These are phyloP conservation scores for Collybia sp. DNA, from an alignment of 768 basidiomycete genomes.

Conservation along the genomic window DNA sequence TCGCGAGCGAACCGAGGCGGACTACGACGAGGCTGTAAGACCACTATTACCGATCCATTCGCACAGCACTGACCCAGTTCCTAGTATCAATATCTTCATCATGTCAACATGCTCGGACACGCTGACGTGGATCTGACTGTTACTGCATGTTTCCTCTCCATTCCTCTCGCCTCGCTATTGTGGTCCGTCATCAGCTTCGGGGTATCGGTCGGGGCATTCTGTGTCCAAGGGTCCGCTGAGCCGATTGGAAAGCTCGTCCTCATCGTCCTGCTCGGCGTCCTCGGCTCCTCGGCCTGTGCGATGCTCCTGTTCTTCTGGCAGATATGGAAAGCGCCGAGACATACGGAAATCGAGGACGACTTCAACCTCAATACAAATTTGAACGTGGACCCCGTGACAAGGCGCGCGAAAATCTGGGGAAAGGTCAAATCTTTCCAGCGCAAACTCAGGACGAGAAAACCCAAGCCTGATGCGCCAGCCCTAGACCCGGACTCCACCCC, in stretches of 20 bases:
- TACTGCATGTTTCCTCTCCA: constrained; percentile 15
- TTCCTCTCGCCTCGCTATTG: constrained; percentile 16
- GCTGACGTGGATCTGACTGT: constrained; percentile 12
- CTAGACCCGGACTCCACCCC: no score
- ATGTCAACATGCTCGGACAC: constrained; percentile 3
- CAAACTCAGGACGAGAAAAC: no score
- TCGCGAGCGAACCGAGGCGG: constrained; percentile 7
- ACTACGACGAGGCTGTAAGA: constrained; percentile 11
- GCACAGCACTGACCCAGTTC: not conserved
- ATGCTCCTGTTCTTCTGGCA: constrained; percentile 19
- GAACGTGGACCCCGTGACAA: not conserved
- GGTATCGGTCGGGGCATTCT: constrained; percentile 13
- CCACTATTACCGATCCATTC: not conserved
- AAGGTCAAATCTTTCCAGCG: no score
- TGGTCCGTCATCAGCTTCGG: constrained; percentile 18
- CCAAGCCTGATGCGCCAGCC: no score
- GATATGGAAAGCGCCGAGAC: constrained; percentile 11
- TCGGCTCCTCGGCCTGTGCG: constrained; percentile 5
- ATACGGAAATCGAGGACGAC: constrained; percentile 1
- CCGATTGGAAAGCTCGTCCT: constrained; percentile 8
- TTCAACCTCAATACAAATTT: not conserved
- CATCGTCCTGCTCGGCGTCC: constrained; percentile 6
- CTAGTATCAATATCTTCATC: constrained; percentile 10
- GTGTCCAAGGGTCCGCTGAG: constrained; percentile 7
- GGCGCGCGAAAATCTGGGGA: not conserved